Base-by-base conservation (phyloP, 2,329 filamentous ascomycete species). In the Botryotinia calthae region DNA sequence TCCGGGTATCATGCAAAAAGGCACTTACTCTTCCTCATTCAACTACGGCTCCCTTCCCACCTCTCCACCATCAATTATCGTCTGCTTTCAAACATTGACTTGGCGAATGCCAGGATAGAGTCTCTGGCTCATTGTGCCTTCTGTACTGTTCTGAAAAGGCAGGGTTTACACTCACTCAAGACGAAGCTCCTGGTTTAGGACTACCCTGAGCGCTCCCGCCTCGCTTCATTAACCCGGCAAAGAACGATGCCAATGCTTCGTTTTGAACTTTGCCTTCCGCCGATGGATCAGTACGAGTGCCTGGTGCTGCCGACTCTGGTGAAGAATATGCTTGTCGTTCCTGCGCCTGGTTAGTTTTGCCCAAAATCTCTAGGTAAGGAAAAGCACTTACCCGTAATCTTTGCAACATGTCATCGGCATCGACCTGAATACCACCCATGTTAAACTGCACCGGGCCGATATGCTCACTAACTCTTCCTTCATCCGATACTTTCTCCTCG, bases 361-460 rank as follows among this genome's bases (percentile, higher is more conserved):
- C 25, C 64, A 62, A 62, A 18, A 5, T 71, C 5, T 12, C 22
- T 14, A 65, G 31, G n/a, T 59, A 48, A 68, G 10, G 69, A 72
- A 83, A 79, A 59, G 10, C 20, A 56, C 51, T 34, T 83, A 95
- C 93, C 88, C 94, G 95, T 74, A 97, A 85, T 78, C 92, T 89
- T 82, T 94, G 92, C 73, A 97, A 84, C 92, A 97, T 96, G 79
- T 97, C 94, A 80, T 97, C 95, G 14, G 94, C 94, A 82, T 98
- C 94, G 44, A 97, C 93, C 81, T 97, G 94, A 75, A 99, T 98
- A 70, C 96, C 96, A 59, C 96, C 96, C 87, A 99, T 96, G 81
- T 99, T 99, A 84, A 98, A 98, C 80, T 97, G 94, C 76, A 98
- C 94, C 0, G 95, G 94, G 0, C 95, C 95, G 79, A 97, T 97